Base-by-base conservation (phyloP, 192 early-diverging fungal genomes). In the Phycomyces nitens region DNA sequence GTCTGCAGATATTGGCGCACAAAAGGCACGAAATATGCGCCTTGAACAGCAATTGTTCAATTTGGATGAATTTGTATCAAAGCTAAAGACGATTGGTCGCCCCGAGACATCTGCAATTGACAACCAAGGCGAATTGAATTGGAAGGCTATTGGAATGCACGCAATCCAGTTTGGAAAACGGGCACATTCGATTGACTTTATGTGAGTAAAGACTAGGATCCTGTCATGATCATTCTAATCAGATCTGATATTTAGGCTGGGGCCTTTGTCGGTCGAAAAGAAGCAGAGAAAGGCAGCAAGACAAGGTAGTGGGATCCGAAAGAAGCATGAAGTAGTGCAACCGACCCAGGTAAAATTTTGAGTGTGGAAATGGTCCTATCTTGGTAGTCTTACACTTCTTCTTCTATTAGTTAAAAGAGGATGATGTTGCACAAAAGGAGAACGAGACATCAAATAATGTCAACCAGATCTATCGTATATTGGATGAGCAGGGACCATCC, bases 381-480 rank as follows among this genome's bases (percentile, higher is more conserved):
- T n/a, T n/a, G n/a, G n/a, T n/a, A n/a, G n/a, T n/a, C n/a, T n/a
- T n/a, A n/a, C n/a, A n/a, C n/a, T n/a, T 53, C 5, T 15, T 26
- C n/a, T 10, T 16, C 40, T 27, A 60, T 57, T n/a, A 60, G 71
- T 49, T 93, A 42, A 75, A 76, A 53, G 85, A 90, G 74, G 71
- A 68, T 10, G 94, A 95, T 62, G 84, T 94, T 63, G 74, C 84
- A 50, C 80, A 82, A 43, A 85, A 94, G 58, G 88, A 89, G 58
- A 95, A 96, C 69, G 92, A 95, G 58, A 97, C 95, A 0, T 88
- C 94, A 3, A 82, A 80, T 27, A 87, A 88, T 53, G 94, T 97
- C n/a, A 77, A 80, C 42, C 66, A 68, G 24, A 86, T 98, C 18
- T 78, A 82, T 56, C 69, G 73, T 9, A 75, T 89, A 29, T 53